A percentile compares a stretch with the other conserved stretches of the same genome.
phyloP scores from a whole-genome alignment of 2,329 filamentous ascomycete genomes.

The Paecilomyces variotii region DNA sequence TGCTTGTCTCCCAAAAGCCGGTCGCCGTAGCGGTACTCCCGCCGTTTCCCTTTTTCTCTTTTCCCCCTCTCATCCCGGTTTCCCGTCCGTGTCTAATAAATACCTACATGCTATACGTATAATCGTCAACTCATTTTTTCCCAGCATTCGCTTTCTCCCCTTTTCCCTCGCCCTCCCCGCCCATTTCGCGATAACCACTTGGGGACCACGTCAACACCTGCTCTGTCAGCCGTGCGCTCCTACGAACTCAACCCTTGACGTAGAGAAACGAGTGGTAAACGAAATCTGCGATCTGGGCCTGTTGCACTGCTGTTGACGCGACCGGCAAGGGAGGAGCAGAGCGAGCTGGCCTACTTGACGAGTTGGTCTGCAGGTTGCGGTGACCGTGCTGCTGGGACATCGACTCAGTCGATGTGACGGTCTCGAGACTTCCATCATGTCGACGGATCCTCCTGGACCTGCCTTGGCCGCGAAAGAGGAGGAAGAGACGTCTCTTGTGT shows the following conservation, averaged over 20 bases:
- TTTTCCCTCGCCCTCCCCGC: conserved; percentile 7
- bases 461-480: neutral
- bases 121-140: neutral
- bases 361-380: neutral
- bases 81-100: neutral
- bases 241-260: neutral
- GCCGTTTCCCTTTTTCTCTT: conserved; percentile 8
- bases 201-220: neutral
- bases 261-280: neutral
- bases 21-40: conserved; percentile 4
- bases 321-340: neutral
- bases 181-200: conserved; percentile 2
- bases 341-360: conserved; percentile 16
- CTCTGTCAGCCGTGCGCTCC: neutral
- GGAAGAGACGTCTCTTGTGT: conserved; percentile 8
- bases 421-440: neutral
- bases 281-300: too few species aligned
- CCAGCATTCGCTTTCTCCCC: conserved; percentile 4
- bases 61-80: conserved; percentile 2
- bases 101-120: neutral
- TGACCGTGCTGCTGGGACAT: neutral
- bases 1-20: neutral
- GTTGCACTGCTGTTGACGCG: neutral
- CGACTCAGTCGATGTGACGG: neutral
- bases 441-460: conserved; percentile 2